phyloP scores from a whole-genome alignment of 331 rosid species.

The Dryas integrifolia region DNA sequence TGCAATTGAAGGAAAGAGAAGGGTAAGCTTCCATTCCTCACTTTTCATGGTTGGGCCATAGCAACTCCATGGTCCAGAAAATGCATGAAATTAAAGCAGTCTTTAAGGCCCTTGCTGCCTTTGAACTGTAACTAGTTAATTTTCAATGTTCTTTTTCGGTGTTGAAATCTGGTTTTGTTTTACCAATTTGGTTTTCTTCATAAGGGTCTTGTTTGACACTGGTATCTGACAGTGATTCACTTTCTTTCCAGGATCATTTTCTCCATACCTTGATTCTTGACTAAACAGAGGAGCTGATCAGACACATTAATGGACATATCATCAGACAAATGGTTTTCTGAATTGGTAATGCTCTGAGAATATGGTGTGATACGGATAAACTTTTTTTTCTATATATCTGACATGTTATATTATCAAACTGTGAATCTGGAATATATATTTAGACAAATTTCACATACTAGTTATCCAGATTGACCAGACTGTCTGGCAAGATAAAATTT shows the following conservation, averaged over 20 bases:
- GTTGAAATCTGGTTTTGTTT: not conserved
- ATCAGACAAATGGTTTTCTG: slow-evolving; percentile 39
- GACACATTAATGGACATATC: slow-evolving; percentile 32
- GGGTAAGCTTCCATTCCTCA: slow-evolving; percentile 12
- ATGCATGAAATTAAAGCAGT: no score
- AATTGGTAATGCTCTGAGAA: slow-evolving; percentile 30
- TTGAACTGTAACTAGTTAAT: no score
- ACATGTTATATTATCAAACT: no score
- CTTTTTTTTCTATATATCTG: no score
- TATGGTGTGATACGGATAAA: not conserved
- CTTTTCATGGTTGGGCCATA: not conserved
- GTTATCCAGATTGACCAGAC: no score
- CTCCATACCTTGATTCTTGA: not conserved
- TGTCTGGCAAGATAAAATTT: no score
- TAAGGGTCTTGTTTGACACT: not conserved
- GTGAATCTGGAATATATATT: no score
- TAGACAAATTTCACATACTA: no score
- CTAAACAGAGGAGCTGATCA: not conserved
- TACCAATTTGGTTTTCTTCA: not conserved
- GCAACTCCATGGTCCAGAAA: no score
- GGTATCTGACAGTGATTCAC: not conserved
- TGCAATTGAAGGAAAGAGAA: not conserved
- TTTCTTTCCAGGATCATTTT: slow-evolving; percentile 4
- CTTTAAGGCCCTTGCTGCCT: no score
- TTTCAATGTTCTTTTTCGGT: not conserved